Conservation (phyloP, 768 basidiomycete species). For the Agrocybe pediades region DNA sequence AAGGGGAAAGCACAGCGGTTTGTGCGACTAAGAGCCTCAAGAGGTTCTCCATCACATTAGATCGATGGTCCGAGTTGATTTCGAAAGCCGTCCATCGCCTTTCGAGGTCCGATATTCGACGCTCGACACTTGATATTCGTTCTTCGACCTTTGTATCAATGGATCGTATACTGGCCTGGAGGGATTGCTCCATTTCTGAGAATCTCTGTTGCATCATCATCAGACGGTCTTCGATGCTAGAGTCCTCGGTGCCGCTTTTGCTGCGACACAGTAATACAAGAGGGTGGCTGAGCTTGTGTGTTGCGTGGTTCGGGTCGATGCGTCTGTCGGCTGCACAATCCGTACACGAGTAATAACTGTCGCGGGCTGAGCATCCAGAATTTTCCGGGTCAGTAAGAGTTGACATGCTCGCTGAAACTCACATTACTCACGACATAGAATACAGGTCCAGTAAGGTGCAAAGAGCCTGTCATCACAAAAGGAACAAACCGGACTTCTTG, state of each 20-base stretch:
- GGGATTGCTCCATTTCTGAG: constrained; percentile 27
- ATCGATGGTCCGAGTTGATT: not conserved
- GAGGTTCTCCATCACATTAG: not conserved
- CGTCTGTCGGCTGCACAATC: constrained; percentile 11
- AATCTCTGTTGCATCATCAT: constrained; percentile 30
- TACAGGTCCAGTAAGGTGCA: constrained; percentile 27
- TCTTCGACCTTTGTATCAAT: constrained; percentile 27
- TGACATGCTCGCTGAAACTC: not conserved
- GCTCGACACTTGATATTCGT: constrained; percentile 9
- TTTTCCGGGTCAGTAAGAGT: not conserved
- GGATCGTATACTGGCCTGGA: constrained; percentile 25
- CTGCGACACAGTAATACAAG: constrained; percentile 28
- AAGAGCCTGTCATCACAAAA: constrained; percentile 21
- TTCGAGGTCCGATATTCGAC: constrained; percentile 23
- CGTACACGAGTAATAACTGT: constrained; percentile 33
- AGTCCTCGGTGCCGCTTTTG: constrained; percentile 15
- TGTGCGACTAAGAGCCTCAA: not conserved
- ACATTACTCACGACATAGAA: constrained; percentile 19
- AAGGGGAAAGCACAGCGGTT: not conserved
- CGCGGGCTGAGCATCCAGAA: constrained; percentile 25
- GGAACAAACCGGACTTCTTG: constrained; percentile 17
- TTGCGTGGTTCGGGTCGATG: constrained; percentile 15
- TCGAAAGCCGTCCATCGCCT: constrained; percentile 1
- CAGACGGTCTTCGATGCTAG: constrained; percentile 27
- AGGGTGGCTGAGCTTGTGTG: constrained; percentile 25